Evolutionary conservation across 2,329 filamentous ascomycete species (phyloP).

Genomic region (Cladophialophora chaetospira): DNA sequence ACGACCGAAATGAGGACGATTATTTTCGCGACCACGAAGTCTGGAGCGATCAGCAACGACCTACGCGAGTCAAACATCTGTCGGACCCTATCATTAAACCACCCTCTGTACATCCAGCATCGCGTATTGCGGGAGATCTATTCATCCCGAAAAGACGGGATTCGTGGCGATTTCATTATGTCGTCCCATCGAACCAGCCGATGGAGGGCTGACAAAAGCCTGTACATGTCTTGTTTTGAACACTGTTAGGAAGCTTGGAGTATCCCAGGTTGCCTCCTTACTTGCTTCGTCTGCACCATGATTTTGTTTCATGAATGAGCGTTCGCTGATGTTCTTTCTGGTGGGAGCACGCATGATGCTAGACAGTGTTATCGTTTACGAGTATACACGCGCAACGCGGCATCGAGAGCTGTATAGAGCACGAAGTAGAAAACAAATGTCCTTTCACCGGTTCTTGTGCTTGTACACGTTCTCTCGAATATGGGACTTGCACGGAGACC

Average conservation of each 20-base stretch:
- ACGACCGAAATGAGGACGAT: slow-evolving; percentile 4
- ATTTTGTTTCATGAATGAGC: background rate
- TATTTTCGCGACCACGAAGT: background rate
- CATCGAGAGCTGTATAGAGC: background rate
- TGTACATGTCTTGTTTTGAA: too few relatives aligned
- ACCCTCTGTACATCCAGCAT: slow-evolving; percentile 2
- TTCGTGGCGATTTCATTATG: slow-evolving; percentile 30
- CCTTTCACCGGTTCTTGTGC: background rate
- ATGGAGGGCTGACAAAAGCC: background rate
- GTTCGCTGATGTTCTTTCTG: background rate
- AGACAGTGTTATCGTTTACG: background rate
- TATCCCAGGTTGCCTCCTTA: background rate
- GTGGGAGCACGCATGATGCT: background rate
- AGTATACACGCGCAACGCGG: background rate
- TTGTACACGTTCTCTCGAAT: too few relatives aligned
- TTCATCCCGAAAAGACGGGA: slow-evolving; percentile 22
- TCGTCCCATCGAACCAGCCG: slow-evolving; percentile 11
- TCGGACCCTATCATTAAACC: slow-evolving; percentile 23
- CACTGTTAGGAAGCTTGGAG: too few relatives aligned
- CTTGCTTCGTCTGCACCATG: background rate
- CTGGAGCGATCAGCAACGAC: background rate
- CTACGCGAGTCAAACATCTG: slow-evolving; percentile 14
- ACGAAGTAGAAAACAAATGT: background rate
- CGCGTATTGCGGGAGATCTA: slow-evolving; percentile 14
- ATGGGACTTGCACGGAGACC: too few relatives aligned